Base-by-base conservation (phyloP, 441 rosid species). In the Isatis lusitanica region DNA sequence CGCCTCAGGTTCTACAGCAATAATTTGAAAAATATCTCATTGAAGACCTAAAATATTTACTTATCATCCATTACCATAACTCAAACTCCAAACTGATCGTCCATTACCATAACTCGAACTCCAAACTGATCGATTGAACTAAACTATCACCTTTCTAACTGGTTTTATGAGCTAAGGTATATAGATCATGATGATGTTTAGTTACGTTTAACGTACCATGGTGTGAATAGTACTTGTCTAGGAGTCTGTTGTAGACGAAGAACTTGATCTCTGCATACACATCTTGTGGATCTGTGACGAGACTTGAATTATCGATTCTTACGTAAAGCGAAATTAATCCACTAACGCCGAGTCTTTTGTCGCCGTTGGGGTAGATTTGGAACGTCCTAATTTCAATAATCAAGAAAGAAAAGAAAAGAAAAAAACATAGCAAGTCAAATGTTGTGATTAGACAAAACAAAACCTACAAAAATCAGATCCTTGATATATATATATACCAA, bases 211-310 rank as follows among this genome's bases (percentile, higher is more conserved):
- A n/a, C n/a, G 24, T 21, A 21, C 24, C 24, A 21, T 21, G 24
- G 24, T 21, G 24, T 21, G 24, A 21, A 21, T 21, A 21, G 24
- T 21, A 21, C 24, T 21, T 21, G 24, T 21, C 24, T 21, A 1
- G 1, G 24, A 1, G 1, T 21, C 24, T 21, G 24, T 21, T 21
- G 24, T 61, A 71, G 33, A 12, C 52, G 10, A 70, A 71, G 40
- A 72, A 72, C 48, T 72, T 72, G 6, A 72, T 53, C 63, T 63
- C 76, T 1, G 70, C 76, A 43, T 63, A 63, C 63, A 72, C 76
- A 6, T 35, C 70, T 63, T 9, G 4, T 53, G 70, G 56, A 2
- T 52, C 12, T 36, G 11, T 6, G 17, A 26, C 17, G 44, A 40
- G 21, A 43, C 36, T 17, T 33, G 76, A 52, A 16, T 52, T 18